These are phyloP conservation scores for Coelastrella sp. DNA, from an alignment of 139 green algal genomes.

Conservation along the genomic window DNA sequence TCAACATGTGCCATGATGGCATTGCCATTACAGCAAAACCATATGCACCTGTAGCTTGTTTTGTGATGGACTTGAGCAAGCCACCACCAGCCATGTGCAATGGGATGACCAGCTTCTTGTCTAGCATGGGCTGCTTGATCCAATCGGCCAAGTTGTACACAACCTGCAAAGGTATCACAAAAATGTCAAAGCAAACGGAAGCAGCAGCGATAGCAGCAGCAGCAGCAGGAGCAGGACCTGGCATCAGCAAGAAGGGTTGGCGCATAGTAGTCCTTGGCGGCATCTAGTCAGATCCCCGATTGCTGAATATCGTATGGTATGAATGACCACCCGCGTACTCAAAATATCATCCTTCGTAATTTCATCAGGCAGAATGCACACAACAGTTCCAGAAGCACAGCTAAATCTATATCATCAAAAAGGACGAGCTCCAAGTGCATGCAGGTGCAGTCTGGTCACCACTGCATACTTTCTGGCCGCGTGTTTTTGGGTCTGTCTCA, in stretches of 20 bases:
- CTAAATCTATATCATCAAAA: too few species aligned
- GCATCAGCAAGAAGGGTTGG: too few species aligned
- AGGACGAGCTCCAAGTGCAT: background rate
- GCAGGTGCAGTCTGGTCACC: background rate
- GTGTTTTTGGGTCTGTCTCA: conserved; percentile 16
- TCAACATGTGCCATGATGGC: too few species aligned
- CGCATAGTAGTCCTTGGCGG: too few species aligned
- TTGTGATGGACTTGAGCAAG: background rate
- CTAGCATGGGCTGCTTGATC: conserved; percentile 36
- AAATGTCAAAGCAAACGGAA: background rate
- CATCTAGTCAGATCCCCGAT: too few species aligned
- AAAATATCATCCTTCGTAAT: too few species aligned
- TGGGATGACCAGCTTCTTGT: conserved; percentile 30
- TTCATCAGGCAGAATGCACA: too few species aligned
- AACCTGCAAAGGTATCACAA: background rate
- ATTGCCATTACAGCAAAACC: too few species aligned
- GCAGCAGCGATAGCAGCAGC: background rate
- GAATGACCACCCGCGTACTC: too few species aligned
- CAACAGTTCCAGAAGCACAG: too few species aligned
- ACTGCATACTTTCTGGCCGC: conserved; percentile 2
- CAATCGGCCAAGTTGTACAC: conserved; percentile 16
- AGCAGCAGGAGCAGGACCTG: background rate
- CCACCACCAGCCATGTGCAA: background rate
- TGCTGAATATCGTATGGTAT: too few species aligned
- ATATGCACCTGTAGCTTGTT: background rate